Percentiles rank a stretch among this genome's conserved stretches.
phyloP scores from a whole-genome alignment of 2,329 filamentous ascomycete species.

The Coniella vitis region DNA sequence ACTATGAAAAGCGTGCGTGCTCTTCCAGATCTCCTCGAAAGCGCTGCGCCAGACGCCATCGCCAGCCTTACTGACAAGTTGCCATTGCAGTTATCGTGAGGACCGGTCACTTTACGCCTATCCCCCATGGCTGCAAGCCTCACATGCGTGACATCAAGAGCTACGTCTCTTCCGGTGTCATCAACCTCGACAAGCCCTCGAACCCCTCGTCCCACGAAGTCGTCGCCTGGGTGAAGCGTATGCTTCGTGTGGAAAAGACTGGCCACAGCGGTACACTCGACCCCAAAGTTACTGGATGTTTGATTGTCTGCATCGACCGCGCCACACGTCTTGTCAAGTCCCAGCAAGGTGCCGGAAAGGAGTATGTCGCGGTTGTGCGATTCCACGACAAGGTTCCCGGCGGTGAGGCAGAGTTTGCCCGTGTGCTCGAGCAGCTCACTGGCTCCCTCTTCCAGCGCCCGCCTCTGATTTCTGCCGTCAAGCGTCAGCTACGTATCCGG shows the following conservation, averaged over 20 bases:
- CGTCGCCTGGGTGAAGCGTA: slow-evolving; percentile 98
- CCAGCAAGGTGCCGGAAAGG: slow-evolving; percentile 97
- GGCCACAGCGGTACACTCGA: slow-evolving; percentile 98
- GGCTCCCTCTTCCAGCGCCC: slow-evolving; percentile 96
- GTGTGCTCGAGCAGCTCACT: slow-evolving; percentile 90
- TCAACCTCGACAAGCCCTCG: slow-evolving; percentile 89
- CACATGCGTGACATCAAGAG: slow-evolving; percentile 92
- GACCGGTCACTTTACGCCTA: slow-evolving; percentile 94
- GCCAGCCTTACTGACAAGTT: slow-evolving; percentile 3
- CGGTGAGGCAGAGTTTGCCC: slow-evolving; percentile 85
- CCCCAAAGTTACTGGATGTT: slow-evolving; percentile 92
- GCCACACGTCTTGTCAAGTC: slow-evolving; percentile 97
- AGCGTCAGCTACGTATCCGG: slow-evolving; percentile 95
- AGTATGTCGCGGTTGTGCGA: slow-evolving; percentile 93
- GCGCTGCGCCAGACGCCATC: not conserved
- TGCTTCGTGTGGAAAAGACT: slow-evolving; percentile 89
- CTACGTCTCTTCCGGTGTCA: slow-evolving; percentile 94
- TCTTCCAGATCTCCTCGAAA: not conserved
- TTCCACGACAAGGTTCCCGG: slow-evolving; percentile 93
- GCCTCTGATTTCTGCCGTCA: slow-evolving; percentile 95
- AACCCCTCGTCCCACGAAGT: slow-evolving; percentile 99
- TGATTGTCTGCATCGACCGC: slow-evolving; percentile 93
- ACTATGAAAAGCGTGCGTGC: slow-evolving; percentile 81
- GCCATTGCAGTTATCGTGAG: slow-evolving; percentile 67
- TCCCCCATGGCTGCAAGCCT: slow-evolving; percentile 85